Evolutionary conservation across 176 grass and related monocot genomes (phyloP), one percentile per base, ranked within the genome.

Genomic region (Luzula sylvatica): DNA sequence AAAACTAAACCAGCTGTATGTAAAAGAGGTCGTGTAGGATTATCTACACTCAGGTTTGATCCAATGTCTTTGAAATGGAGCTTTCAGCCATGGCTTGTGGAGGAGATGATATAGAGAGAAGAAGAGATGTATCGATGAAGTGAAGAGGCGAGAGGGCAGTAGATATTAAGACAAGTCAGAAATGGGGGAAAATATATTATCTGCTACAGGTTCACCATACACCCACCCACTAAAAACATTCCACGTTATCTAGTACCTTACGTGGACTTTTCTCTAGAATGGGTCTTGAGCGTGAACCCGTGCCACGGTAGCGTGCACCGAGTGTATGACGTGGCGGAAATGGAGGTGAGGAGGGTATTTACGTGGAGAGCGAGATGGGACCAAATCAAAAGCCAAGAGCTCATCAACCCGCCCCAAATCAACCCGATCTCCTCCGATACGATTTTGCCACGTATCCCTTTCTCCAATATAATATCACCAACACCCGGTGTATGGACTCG

Each of bases 381-480:
- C 64, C 68, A 89, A 61, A 96, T 96, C 84, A 73, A 96, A 74
- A 79, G 74, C 77, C 74, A 52, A 49, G 52, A 73, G 80, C 80
- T 74, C 46, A 76, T 42, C 60, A 53, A 0, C 56, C 23, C 44
- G 9, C n/a, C 9, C 53, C 45, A 52, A 51, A 76, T 79, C 74
- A 48, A 11, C 9, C 13, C 2, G 16, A 54, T 43, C 51, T 18
- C 46, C 2, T 32, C 56, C 42, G 65, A 75, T 75, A 69, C 23
- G 14, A 30, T 8, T 22, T 13, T 20, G 55, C 68, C 83, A 95
- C 83, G 73, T 75, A 13, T 69, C 49, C 8, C 48, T 12, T 28
- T 52, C 17, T 4, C 21, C 32, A 23, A 24, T 27, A 15, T 35
- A 18, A 30, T n/a, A 3, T 51, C 4, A 1, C 46, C 46, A 8